Base-by-base conservation (phyloP, 2,329 filamentous ascomycete species). In the Cyanodermella asteris region DNA sequence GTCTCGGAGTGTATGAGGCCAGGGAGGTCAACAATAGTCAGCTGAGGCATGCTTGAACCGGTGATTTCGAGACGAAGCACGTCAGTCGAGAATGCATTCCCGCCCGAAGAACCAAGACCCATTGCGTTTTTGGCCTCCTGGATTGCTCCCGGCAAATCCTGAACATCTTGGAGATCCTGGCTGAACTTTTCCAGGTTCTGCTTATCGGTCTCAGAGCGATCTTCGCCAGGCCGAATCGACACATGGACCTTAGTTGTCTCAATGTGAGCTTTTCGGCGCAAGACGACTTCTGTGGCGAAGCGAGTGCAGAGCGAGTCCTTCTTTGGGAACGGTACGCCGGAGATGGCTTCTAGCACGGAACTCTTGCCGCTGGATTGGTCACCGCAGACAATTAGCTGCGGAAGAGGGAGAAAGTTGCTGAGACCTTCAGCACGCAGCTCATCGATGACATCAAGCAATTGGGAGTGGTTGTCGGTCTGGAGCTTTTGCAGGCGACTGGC, bases 291-390 rank as follows among this genome's bases (percentile, higher is more conserved):
- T 5, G 27, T 29, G 8, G 23, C 10, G 19, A 29, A 29, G 12
- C 27, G 27, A 5, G 27, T 29, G 20, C 27, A 11, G 3, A 29
- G 19, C 7, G 15, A 25, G n/a, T 13, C 14, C 17, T 26, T 29
- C 4, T 4, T 11, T 1, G 27, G 27, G 14, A 29, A 29, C 7
- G 18, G 14, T 1, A 29, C 24, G 5, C 28, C 24, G 13, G 28
- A 29, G 14, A 29, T 20, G 12, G 23, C 28, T 5, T 29, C 25
- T 10, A 31, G 28, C 8, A 45, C 41, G 1, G 64, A 70, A 34
- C 60, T 67, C 42, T 72, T 72, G 12, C 67, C 67, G 5, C 63
- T 59, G 2, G 63, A 69, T 42, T 71, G 64, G 38, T 71, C 64
- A 16, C 66, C 65, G 17, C 67, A 66, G 13, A 71, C 64, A 23